Evolutionary conservation across 805 yeast species (phyloP), one percentile per base, ranked within the genome.

Genomic region (Candida montana): DNA sequence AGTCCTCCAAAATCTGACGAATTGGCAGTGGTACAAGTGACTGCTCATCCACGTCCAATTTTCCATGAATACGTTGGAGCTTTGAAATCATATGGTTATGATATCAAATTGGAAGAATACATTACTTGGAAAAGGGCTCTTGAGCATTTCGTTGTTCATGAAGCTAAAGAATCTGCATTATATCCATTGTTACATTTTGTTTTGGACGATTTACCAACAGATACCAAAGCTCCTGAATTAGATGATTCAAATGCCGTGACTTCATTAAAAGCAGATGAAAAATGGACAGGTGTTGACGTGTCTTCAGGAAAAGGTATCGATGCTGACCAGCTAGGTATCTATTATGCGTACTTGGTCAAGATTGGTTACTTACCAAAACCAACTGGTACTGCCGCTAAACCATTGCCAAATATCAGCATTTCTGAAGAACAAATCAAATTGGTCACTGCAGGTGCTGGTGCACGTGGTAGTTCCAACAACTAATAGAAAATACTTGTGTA

Each of bases 151-250:
- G 96, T 91, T 30, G 77, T 83, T 38, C 86, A 79, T 41, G 81
- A 74, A 30, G 70, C 81, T 23, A 77, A 80, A 42, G 95, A 87
- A 53, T 82, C 82, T 51, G 98, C 99, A 0, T 71, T 93, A 48
- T 93, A 79, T 68, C 99, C 99, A 44, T 71, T 93, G 54, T 70
- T 93, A 52, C 98, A 93, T 66, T 87, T 93, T 69, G 98, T 90
- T 12, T 72, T 95, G 51, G 99, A 89, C 57, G 82, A 90, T 59
- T 74, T 93, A 56, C 97, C 97, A 7, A 83, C 81, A 47, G 82
- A 81, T 60, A 85, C 98, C 26, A 85, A 81, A 63, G 98, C 99
- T 10, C 98, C 99, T 2, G 97, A 91, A 63, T 72, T 93, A 49
- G 96, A 90, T 57, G 99, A 95, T 53, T 40, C 71, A 5, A 90